Percentiles rank a stretch among this genome's conserved stretches.
Evolutionary conservation across 371 early-diverging fungal species (phyloP).

Genomic region (Conidiobolus incongruus): DNA sequence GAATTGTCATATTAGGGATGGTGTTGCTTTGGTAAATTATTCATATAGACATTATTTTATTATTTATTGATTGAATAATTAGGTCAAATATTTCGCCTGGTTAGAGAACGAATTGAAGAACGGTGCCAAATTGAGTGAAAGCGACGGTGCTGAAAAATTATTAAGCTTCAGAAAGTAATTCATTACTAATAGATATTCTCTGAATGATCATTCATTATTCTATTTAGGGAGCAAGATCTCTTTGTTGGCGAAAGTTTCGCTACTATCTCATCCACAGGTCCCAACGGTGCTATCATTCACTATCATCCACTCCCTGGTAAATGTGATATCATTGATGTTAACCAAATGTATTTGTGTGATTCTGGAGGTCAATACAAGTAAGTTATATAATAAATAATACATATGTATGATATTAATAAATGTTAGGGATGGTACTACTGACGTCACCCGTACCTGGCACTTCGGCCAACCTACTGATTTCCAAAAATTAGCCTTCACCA

Average conservation of each 20-base stretch:
- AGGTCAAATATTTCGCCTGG: slow-evolving; percentile 79
- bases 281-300: slow-evolving; percentile 98
- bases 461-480: slow-evolving; percentile 72
- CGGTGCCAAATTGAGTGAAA: slow-evolving; percentile 42
- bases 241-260: slow-evolving; percentile 89
- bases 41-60: neutral
- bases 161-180: slow-evolving; percentile 29
- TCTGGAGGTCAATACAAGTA: slow-evolving; percentile 91
- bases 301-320: slow-evolving; percentile 73
- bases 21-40: slow-evolving; percentile 48
- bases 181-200: neutral
- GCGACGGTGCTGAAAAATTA: slow-evolving; percentile 57
- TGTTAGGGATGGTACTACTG: slow-evolving; percentile 88
- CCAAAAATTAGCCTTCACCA: slow-evolving; percentile 85
- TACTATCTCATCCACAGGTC: slow-evolving; percentile 88
- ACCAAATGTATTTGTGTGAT: slow-evolving; percentile 85
- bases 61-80: neutral
- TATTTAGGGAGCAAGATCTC: slow-evolving; percentile 23
- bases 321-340: slow-evolving; percentile 34
- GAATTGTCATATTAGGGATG: slow-evolving; percentile 84
- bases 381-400: slow-evolving; percentile 4
- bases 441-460: slow-evolving; percentile 92
- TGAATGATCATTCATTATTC: neutral
- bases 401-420: neutral
- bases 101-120: slow-evolving; percentile 62